Evolutionary conservation across 306 rosid genomes (phyloP).

Genomic region (Oxytropis ochrocephala): DNA sequence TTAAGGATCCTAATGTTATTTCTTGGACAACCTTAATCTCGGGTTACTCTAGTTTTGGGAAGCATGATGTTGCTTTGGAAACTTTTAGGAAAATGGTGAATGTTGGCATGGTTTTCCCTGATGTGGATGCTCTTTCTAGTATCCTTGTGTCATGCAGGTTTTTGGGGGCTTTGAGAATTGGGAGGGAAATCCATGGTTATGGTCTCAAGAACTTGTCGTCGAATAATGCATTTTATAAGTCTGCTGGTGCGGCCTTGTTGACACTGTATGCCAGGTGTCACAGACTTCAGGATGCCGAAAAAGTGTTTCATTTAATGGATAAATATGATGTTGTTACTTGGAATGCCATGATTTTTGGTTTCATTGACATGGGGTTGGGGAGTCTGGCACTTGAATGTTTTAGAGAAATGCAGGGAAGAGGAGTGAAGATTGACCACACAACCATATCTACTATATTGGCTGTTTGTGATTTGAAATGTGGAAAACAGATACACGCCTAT

Average conservation of each 20-base stretch:
- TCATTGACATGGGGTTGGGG: constrained; percentile 27
- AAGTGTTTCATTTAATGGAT: constrained; percentile 35
- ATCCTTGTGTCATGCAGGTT: constrained; percentile 35
- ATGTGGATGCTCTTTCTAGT: constrained; percentile 41
- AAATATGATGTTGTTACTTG: constrained; percentile 40
- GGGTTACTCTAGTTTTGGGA: constrained; percentile 31
- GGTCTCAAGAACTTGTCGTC: constrained; percentile 25
- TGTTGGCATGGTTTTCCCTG: constrained; percentile 26
- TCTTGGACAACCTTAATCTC: constrained; percentile 46
- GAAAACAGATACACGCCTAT: constrained; percentile 38
- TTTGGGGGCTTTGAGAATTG: constrained; percentile 26
- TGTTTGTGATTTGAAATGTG: constrained; percentile 33
- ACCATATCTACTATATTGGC: constrained; percentile 41
- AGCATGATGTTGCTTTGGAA: constrained; percentile 25
- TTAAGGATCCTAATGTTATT: constrained; percentile 37
- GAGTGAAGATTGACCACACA: constrained; percentile 25
- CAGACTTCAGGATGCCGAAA: constrained; percentile 19
- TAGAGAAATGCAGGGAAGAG: constrained; percentile 33
- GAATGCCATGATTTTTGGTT: constrained; percentile 47
- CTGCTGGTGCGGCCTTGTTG: constrained; percentile 47
- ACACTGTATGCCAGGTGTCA: constrained; percentile 30
- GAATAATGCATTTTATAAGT: constrained; percentile 28
- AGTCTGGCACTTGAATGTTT: constrained; percentile 33
- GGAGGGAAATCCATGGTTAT: constrained; percentile 41
- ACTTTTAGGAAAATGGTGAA: constrained; percentile 39